phyloP scores from a whole-genome alignment of 768 basidiomycete species.

The Termitomyces sp. region DNA sequence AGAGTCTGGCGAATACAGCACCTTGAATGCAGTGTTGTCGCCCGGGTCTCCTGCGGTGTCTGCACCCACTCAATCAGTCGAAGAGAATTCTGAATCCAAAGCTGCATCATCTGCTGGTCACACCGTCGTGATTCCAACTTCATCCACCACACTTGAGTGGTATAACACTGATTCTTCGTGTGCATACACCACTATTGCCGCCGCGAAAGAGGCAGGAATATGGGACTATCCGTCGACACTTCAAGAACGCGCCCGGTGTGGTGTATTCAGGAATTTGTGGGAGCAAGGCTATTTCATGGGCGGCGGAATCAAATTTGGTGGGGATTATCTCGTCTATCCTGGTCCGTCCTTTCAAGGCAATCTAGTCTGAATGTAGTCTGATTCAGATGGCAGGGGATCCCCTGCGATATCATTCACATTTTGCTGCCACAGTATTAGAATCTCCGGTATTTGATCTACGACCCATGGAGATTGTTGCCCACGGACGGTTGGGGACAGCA shows the following conservation, averaged over 20 bases:
- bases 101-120: slow-evolving; percentile 10
- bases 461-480: slow-evolving; percentile 94
- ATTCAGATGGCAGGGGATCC: slow-evolving; percentile 65
- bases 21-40: slow-evolving; percentile 1
- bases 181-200: slow-evolving; percentile 49
- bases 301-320: slow-evolving; percentile 89
- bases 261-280: slow-evolving; percentile 77
- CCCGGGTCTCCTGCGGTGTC: neutral
- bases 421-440: slow-evolving; percentile 77
- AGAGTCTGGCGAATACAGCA: slow-evolving; percentile 3
- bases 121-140: slow-evolving; percentile 60
- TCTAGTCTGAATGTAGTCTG: neutral
- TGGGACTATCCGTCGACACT: slow-evolving; percentile 72
- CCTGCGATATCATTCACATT: slow-evolving; percentile 95
- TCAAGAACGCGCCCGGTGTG: slow-evolving; percentile 69
- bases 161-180: slow-evolving; percentile 38
- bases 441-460: slow-evolving; percentile 53
- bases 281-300: slow-evolving; percentile 85
- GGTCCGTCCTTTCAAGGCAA: slow-evolving; percentile 40
- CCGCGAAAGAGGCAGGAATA: slow-evolving; percentile 61
- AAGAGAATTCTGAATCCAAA: slow-evolving; percentile 4
- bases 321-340: slow-evolving; percentile 94
- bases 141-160: slow-evolving; percentile 65
- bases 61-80: neutral
- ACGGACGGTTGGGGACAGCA: slow-evolving; percentile 91